These are phyloP conservation scores for Danielia reshetovae DNA, from an alignment of 805 yeast species.

Conservation along the genomic window DNA sequence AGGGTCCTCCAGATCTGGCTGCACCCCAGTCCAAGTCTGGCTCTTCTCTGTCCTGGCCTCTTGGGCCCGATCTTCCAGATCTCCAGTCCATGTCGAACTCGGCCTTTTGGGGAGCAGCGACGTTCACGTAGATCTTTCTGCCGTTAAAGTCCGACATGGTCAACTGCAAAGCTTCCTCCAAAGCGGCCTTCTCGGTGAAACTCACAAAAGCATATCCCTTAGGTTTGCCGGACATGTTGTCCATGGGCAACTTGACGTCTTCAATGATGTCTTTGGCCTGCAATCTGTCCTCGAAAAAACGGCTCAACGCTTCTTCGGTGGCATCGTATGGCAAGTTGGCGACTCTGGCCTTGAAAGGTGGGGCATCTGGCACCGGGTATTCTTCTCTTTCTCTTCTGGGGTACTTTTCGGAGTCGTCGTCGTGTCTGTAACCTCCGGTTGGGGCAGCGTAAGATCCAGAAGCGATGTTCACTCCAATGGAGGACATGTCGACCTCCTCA, in stretches of 20 bases:
- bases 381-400: conserved; percentile 54
- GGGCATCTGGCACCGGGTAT: conserved; percentile 82
- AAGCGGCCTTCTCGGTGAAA: conserved; percentile 40
- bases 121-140: conserved; percentile 50
- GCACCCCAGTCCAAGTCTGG: conserved; percentile 60
- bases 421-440: conserved; percentile 7
- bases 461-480: conserved; percentile 51
- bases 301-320: conserved; percentile 57
- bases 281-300: conserved; percentile 58
- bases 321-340: conserved; percentile 83
- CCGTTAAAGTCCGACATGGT: conserved; percentile 43
- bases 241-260: conserved; percentile 71
- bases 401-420: conserved; percentile 16
- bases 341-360: conserved; percentile 91
- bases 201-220: conserved; percentile 56
- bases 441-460: conserved; percentile 18
- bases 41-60: conserved; percentile 39
- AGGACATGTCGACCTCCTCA: conserved; percentile 67
- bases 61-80: conserved; percentile 27
- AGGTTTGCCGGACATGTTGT: conserved; percentile 57
- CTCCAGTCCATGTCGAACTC: conserved; percentile 47
- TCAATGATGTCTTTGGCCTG: conserved; percentile 50
- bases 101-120: conserved; percentile 54
- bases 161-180: conserved; percentile 50
- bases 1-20: conserved; percentile 37